Evolutionary conservation across 805 yeast species (phyloP).

Genomic region (Candida schatavii): DNA sequence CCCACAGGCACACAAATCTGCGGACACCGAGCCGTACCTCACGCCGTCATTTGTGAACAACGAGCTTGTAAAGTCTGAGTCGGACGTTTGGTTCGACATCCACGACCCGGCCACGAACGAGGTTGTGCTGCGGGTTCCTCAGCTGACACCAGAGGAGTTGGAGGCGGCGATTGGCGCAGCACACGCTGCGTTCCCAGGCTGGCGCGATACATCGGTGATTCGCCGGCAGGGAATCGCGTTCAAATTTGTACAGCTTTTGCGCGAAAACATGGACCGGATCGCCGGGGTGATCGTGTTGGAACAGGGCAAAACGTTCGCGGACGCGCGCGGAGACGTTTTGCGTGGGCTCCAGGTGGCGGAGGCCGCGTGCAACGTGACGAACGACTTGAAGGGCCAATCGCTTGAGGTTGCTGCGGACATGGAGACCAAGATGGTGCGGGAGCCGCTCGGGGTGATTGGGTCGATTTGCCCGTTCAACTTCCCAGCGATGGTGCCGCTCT

Average conservation of each 20-base stretch:
- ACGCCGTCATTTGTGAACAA: slow-evolving; percentile 55
- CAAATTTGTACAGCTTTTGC: slow-evolving; percentile 62
- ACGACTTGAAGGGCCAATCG: slow-evolving; percentile 59
- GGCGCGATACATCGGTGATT: slow-evolving; percentile 56
- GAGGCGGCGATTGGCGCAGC: slow-evolving; percentile 66
- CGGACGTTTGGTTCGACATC: slow-evolving; percentile 61
- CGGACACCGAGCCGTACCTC: slow-evolving; percentile 41
- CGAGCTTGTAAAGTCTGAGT: slow-evolving; percentile 46
- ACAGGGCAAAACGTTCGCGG: slow-evolving; percentile 70
- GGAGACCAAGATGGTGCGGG: slow-evolving; percentile 76
- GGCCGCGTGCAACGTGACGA: slow-evolving; percentile 64
- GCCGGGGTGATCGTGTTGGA: slow-evolving; percentile 54
- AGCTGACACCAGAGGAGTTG: slow-evolving; percentile 63
- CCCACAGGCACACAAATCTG: slow-evolving; percentile 40
- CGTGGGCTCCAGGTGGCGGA: slow-evolving; percentile 80
- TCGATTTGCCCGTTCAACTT: slow-evolving; percentile 80
- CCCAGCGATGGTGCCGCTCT: slow-evolving; percentile 80
- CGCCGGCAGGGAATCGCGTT: slow-evolving; percentile 71
- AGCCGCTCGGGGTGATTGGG: slow-evolving; percentile 73
- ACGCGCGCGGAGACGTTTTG: slow-evolving; percentile 70
- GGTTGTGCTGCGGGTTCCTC: slow-evolving; percentile 68
- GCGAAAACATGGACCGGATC: slow-evolving; percentile 63
- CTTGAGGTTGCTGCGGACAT: slow-evolving; percentile 69
- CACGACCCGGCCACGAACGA: slow-evolving; percentile 74
- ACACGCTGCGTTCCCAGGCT: slow-evolving; percentile 54